Base-by-base conservation (phyloP, 225 moss, liverwort and hornwort genomes). In the Ulota crispa region DNA sequence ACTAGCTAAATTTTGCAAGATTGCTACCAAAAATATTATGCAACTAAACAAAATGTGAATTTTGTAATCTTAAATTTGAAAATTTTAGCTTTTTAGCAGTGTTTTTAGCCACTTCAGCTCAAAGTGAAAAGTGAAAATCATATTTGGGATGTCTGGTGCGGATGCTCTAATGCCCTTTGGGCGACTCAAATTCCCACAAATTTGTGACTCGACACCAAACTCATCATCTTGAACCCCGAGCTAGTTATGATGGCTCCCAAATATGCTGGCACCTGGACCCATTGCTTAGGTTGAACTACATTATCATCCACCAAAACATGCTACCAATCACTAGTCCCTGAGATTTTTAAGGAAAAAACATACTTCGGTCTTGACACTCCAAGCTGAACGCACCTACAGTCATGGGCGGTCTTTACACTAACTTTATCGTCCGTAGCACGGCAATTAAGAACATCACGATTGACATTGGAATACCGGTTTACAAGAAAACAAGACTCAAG, bases 111-210 rank as follows among this genome's bases (percentile, higher is more conserved):
- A n/a, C n/a, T n/a, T n/a, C n/a, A n/a, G n/a, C n/a, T n/a, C n/a
- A n/a, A n/a, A n/a, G n/a, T n/a, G n/a, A n/a, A n/a, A n/a, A n/a
- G n/a, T n/a, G n/a, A n/a, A n/a, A n/a, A n/a, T n/a, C n/a, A n/a
- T n/a, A n/a, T n/a, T n/a, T n/a, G n/a, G n/a, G n/a, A n/a, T n/a
- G n/a, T n/a, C n/a, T n/a, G n/a, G n/a, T n/a, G n/a, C n/a, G n/a
- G 45, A 45, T 39, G 9, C 39, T 39, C 52, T 19, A 23, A 36
- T 65, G 24, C 36, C 0, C n/a, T 28, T 21, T 54, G 84, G 81
- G 71, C 76, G 57, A 85, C 85, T 81, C 81, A 85, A 59, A 66
- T 66, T 77, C 85, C 81, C 71, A 85, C 65, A 81, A 37, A 59
- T 9, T 19, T 8, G 64, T 81, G 81, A 77, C 59, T 81, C 59